These are phyloP conservation scores for Verticillium alfalfae DNA, from an alignment of 2,329 filamentous ascomycete genomes.

Conservation along the genomic window DNA sequence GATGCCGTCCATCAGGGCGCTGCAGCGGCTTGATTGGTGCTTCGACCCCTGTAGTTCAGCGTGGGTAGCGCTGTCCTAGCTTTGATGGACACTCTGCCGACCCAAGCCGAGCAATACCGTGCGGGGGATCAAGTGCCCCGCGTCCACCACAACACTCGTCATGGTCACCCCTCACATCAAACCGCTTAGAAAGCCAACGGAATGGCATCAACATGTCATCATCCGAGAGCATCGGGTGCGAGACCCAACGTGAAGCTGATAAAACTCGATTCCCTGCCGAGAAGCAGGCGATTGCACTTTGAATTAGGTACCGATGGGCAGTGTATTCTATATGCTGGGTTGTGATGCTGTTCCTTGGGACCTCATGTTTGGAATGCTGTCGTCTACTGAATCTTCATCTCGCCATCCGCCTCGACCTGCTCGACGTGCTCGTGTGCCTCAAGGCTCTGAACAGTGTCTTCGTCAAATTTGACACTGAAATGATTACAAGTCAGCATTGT, in stretches of 20 bases:
- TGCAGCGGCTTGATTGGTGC: not conserved
- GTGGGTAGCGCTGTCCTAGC: not conserved
- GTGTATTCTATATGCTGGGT: not conserved
- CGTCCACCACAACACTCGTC: not conserved
- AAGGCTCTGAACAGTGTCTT: slow-evolving; percentile 61
- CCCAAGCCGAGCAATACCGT: not conserved
- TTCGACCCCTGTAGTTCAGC: not conserved
- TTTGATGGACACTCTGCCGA: not conserved
- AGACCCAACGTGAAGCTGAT: not conserved
- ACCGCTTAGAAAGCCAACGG: not conserved
- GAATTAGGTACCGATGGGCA: too few species aligned
- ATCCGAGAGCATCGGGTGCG: not conserved
- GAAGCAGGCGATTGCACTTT: too few species aligned
- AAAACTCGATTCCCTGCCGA: not conserved
- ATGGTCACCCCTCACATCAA: not conserved
- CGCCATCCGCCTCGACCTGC: slow-evolving; percentile 66
- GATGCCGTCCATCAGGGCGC: not conserved
- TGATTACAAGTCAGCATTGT: slow-evolving; percentile 1
- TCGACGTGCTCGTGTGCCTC: slow-evolving; percentile 66
- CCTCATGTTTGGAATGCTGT: not conserved
- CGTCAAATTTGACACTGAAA: slow-evolving; percentile 65
- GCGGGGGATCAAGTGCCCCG: not conserved
- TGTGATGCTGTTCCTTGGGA: not conserved
- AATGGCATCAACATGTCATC: not conserved
- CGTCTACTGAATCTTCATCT: slow-evolving; percentile 65